Evolutionary conservation across 495 filamentous ascomycete species (phyloP), one percentile per base, ranked within the genome.

Genomic region (Glonium stellatum): DNA sequence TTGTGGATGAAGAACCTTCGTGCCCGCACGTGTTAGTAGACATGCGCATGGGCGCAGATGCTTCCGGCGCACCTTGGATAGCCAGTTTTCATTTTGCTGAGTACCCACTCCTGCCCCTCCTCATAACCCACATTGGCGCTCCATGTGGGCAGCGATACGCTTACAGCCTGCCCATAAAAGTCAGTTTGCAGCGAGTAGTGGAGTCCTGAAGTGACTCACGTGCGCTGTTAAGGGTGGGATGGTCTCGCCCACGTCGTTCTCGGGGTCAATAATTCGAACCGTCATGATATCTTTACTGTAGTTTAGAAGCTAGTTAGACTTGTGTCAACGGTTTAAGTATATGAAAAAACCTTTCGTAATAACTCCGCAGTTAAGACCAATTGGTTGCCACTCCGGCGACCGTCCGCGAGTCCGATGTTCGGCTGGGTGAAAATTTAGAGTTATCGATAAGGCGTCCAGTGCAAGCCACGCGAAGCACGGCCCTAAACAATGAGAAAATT

Each of bases 131-230:
- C 76, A 69, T 92, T 96, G 44, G 90, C 76, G 63, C 77, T 82
- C 93, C 93, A 98, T 77, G 92, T 93, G 47, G 93, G 93, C 35
- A 98, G 78, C 2, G 95, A 97, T 21, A 96, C 90, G 70, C 92
- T 97, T 60, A 97, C 89, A 50, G 93, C 95, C 92, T 97, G 60
- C 44, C 55, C 23, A 50, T 31, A 39, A 27, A n/a, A 31, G 15
- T 53, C 21, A 12, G 22, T 10, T 15, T 22, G 35, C 22, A 48
- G 21, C 25, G 34, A 50, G 8, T 6, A 31, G 6, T 31, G 6
- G 27, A 51, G 15, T 55, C 15, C 35, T 58, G 41, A 25, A 39
- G 53, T 56, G 56, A 65, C 67, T 64, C 58, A 69, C 67, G 61
- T 69, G 67, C 22, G 57, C 64, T 22, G 67, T 69, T 56, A 67